Percentiles rank a stretch among this genome's conserved stretches.
Evolutionary conservation across 108 stramenopile genomes (phyloP).

Genomic region (Cyclotella sp.): DNA sequence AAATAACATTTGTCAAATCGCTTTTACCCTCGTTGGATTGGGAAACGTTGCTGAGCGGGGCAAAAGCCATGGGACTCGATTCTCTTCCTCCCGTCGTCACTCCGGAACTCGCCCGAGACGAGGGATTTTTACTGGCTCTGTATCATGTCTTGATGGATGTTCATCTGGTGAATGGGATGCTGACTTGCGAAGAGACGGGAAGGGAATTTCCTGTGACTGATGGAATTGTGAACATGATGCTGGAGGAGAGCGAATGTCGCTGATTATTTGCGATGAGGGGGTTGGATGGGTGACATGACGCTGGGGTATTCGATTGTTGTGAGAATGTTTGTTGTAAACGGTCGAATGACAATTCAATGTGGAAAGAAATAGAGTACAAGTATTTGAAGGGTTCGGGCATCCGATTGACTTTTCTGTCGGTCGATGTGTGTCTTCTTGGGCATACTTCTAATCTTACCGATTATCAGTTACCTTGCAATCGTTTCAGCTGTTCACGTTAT

Average conservation of each 20-base stretch:
- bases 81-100: constrained; percentile 80
- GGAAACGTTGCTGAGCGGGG: constrained; percentile 73
- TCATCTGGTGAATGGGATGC: constrained; percentile 90
- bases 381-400: no score
- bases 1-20: constrained; percentile 80
- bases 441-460: no score
- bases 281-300: no score
- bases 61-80: constrained; percentile 75
- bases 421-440: no score
- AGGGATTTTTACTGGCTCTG: constrained; percentile 82
- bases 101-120: constrained; percentile 76
- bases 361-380: no score
- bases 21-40: constrained; percentile 73
- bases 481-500: no score
- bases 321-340: no score
- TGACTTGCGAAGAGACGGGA: constrained; percentile 91
- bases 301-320: no score
- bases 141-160: constrained; percentile 96
- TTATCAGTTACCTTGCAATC: no score
- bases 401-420: no score
- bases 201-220: constrained; percentile 91
- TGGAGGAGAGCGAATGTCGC: constrained; percentile 88
- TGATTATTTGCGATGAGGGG: neutral
- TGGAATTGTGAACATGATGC: constrained; percentile 92
- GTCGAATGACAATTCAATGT: no score